phyloP scores from a whole-genome alignment of 2,329 filamentous ascomycete genomes.

The Tolypocladium inflatum region DNA sequence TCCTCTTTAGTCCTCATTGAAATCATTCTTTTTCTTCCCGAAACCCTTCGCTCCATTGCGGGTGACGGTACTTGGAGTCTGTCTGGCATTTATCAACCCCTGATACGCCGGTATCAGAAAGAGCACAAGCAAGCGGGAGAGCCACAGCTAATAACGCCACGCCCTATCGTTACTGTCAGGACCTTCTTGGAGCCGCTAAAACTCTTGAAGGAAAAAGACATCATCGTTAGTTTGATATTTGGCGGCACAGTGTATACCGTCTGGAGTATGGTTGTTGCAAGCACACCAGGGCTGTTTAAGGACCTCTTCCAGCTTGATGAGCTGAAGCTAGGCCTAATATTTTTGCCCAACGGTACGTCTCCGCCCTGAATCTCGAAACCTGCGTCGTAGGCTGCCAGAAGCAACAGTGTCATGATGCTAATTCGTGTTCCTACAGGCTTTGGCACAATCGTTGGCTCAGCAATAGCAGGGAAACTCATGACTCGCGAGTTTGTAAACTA shows the following conservation, averaged over 20 bases:
- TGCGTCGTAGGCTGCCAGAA: too few species aligned
- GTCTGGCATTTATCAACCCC: slow-evolving; percentile 15
- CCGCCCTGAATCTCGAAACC: too few species aligned
- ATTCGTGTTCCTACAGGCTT: background rate
- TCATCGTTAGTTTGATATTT: slow-evolving; percentile 31
- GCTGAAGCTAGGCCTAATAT: slow-evolving; percentile 13
- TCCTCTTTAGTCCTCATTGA: slow-evolving; percentile 11
- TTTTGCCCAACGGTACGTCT: slow-evolving; percentile 14
- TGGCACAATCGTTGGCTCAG: slow-evolving; percentile 23
- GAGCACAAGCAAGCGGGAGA: background rate
- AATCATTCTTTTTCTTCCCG: slow-evolving; percentile 15
- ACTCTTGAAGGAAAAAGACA: slow-evolving; percentile 31
- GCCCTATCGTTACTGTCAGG: slow-evolving; percentile 13
- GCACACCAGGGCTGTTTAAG: slow-evolving; percentile 27
- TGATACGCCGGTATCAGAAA: slow-evolving; percentile 4
- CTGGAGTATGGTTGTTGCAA: slow-evolving; percentile 36
- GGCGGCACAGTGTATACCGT: slow-evolving; percentile 25
- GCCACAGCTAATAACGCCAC: background rate
- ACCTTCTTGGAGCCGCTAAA: slow-evolving; percentile 26
- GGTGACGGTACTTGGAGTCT: slow-evolving; percentile 15
- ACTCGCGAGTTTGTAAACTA: slow-evolving; percentile 22
- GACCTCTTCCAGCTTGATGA: slow-evolving; percentile 13
- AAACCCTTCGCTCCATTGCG: slow-evolving; percentile 17
- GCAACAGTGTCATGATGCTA: too few species aligned
- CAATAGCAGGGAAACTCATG: slow-evolving; percentile 30